Conservation (phyloP, 352 stramenopile species). For the Pythium vanterpoolii region DNA sequence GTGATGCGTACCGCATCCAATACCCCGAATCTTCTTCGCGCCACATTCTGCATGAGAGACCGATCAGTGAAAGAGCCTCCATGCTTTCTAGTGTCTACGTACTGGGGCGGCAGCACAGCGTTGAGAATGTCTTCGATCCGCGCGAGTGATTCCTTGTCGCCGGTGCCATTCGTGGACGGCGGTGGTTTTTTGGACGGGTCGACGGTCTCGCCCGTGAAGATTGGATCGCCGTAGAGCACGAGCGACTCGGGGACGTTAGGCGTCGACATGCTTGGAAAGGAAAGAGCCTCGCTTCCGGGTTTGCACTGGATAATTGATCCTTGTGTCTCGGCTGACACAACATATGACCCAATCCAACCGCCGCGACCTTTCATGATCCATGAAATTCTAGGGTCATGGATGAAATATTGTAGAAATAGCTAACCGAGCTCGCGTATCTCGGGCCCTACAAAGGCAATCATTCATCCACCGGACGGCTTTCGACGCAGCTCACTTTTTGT, state of each 20-base stretch:
- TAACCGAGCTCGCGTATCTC: background rate
- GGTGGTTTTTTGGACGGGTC: conserved; percentile 51
- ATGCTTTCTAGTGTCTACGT: conserved; percentile 1
- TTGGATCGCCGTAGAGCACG: conserved; percentile 86
- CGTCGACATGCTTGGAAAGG: conserved; percentile 35
- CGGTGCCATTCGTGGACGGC: conserved; percentile 16
- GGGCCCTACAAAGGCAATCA: background rate
- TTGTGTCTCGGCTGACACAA: too few relatives aligned
- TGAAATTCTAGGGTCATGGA: background rate
- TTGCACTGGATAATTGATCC: background rate
- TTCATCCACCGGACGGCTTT: background rate
- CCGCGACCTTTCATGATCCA: conserved; percentile 33
- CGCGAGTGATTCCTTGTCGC: conserved; percentile 42
- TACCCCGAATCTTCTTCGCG: conserved; percentile 71
- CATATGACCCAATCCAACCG: too few relatives aligned
- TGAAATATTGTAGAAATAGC: background rate
- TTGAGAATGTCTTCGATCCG: conserved; percentile 80
- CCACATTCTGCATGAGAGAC: conserved; percentile 58
- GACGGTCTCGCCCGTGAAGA: conserved; percentile 86
- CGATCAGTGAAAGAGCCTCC: conserved; percentile 1
- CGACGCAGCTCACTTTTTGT: conserved; percentile 1
- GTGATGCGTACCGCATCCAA: conserved; percentile 91
- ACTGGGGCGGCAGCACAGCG: conserved; percentile 73
- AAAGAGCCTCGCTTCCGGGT: background rate
- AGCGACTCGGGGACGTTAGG: conserved; percentile 82